Evolutionary conservation across 2,329 filamentous ascomycete species (phyloP), one percentile per base, ranked within the genome.

Genomic region (Fusarium continuum): DNA sequence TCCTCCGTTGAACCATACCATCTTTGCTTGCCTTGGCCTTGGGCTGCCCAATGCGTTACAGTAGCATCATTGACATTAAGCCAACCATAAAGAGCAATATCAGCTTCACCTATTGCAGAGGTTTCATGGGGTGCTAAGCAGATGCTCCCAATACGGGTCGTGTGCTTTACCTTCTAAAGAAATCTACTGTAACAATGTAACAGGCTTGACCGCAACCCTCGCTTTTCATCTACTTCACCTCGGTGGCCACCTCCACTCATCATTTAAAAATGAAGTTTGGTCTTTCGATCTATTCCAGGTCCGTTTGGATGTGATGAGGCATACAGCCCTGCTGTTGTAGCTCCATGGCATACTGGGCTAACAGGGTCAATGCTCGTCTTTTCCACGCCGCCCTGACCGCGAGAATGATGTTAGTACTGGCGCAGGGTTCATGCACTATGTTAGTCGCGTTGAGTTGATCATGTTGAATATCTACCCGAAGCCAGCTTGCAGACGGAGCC

Each of bases 401-500:
- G 25, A 32, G 34, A 20, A 34, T n/a, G 28, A 43, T 51, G 26
- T 35, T 62, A 46, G 46, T 46, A 34, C 31, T 56, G 23, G 22
- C 17, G 14, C 16, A 61, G 28, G 16, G 20, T 43, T 36, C 20
- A 34, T 26, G 41, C 52, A 39, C 41, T 41, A 57, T 26, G 16
- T 41, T 23, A n/a, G n/a, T n/a, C n/a, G n/a, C 6, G 16, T 25
- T 55, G 32, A 48, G n/a, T 40, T 35, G 51, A 40, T 43, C n/a
- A 34, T 46, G 13, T 31, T 50, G 31, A 31, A 36, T 36, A 23
- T 50, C 22, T 46, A 41, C 26, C n/a, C 47, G 39, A 26, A 55
- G 8, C 23, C 17, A 45, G 39, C 45, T 48, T 53, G 17, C 26
- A 25, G 25, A 57, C 67, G 67, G 68, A 70, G 63, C 68, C 65